These are phyloP conservation scores for Cryptococcus deneoformans DNA, from an alignment of 1,284 basidiomycete genomes.

Conservation along the genomic window DNA sequence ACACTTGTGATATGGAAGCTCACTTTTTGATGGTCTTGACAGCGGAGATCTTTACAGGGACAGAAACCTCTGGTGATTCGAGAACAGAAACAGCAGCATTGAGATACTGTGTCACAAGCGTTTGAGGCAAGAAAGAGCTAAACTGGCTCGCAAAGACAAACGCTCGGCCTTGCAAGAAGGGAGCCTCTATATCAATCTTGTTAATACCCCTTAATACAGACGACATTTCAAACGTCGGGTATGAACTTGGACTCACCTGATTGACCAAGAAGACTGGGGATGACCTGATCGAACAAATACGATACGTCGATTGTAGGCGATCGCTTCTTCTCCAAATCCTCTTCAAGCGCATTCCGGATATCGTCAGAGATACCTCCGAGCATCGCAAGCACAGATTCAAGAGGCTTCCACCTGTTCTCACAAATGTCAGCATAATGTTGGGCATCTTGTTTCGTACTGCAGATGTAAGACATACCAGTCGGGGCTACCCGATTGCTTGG, in stretches of 20 bases:
- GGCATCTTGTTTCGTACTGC: slow-evolving; percentile 20
- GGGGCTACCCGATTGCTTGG: slow-evolving; percentile 28
- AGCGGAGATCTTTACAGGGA: slow-evolving; percentile 90
- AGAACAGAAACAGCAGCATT: slow-evolving; percentile 80
- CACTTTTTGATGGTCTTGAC: slow-evolving; percentile 89
- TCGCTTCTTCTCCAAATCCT: slow-evolving; percentile 61
- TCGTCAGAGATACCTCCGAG: slow-evolving; percentile 80
- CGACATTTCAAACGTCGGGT: no score
- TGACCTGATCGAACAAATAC: slow-evolving; percentile 68
- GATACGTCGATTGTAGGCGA: slow-evolving; percentile 71
- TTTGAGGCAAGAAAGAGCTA: slow-evolving; percentile 65
- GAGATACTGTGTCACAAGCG: slow-evolving; percentile 77
- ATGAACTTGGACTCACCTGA: slow-evolving; percentile 20
- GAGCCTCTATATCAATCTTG: slow-evolving; percentile 58
- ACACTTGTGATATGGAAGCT: slow-evolving; percentile 24
- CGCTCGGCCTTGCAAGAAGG: slow-evolving; percentile 89
- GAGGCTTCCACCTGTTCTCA: slow-evolving; percentile 71
- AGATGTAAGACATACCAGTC: slow-evolving; percentile 45
- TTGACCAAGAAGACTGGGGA: slow-evolving; percentile 66
- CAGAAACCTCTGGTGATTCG: slow-evolving; percentile 64
- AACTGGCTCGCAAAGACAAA: slow-evolving; percentile 95
- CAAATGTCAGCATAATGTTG: background rate
- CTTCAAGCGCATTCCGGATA: slow-evolving; percentile 71
- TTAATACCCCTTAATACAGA: background rate
- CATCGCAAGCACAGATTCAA: slow-evolving; percentile 79